These are phyloP conservation scores for Lachnellula arida DNA, from an alignment of 2,329 filamentous ascomycete genomes.

Conservation along the genomic window DNA sequence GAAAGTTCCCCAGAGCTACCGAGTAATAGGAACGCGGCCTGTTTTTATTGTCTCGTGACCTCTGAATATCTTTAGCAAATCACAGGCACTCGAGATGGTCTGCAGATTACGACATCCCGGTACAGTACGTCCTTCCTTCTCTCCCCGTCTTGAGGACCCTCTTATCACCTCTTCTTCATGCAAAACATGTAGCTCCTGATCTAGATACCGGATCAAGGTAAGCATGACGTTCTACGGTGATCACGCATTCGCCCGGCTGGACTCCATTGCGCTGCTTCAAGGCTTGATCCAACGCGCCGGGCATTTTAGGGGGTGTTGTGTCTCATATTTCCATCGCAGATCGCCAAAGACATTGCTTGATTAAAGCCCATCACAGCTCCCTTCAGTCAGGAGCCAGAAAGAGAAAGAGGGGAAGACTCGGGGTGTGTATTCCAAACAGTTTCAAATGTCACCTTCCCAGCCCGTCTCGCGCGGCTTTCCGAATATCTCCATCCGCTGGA, in stretches of 20 bases:
- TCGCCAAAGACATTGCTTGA: neutral
- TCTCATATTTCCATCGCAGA: neutral
- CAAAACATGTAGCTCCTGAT: too few species aligned
- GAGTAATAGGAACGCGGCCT: too few species aligned
- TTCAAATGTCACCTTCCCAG: neutral
- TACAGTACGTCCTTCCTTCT: too few species aligned
- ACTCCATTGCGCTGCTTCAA: neutral
- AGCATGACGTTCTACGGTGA: neutral
- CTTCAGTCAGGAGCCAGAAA: neutral
- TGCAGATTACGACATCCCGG: too few species aligned
- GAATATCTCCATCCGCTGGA: neutral
- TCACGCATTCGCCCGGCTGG: neutral
- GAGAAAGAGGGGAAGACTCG: neutral
- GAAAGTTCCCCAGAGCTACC: too few species aligned
- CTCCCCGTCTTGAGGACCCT: too few species aligned
- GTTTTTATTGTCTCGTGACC: too few species aligned
- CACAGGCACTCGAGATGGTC: too few species aligned
- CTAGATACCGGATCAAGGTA: neutral
- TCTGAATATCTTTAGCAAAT: too few species aligned
- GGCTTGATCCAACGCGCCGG: neutral
- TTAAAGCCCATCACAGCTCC: neutral
- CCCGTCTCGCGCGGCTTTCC: conserved; percentile 1
- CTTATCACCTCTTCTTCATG: too few species aligned
- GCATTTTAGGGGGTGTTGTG: neutral
- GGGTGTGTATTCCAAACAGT: neutral